Evolutionary conservation across 2,329 filamentous ascomycete genomes (phyloP).

Genomic region (Pseudogymnoascus sp.): DNA sequence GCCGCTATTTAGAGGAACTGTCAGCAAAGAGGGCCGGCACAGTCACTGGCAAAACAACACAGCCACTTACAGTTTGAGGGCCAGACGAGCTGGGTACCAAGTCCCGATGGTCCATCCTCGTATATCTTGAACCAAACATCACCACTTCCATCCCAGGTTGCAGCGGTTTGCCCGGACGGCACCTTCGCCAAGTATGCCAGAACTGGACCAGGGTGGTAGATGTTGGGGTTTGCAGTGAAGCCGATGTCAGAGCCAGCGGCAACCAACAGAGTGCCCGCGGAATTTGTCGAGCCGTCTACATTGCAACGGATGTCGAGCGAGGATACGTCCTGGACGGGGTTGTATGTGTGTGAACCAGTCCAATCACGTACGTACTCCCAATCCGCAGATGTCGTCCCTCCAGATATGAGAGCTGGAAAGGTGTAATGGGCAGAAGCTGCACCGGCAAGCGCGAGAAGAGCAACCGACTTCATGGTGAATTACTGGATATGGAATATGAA

Average conservation of each 20-base stretch:
- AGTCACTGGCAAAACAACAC: background rate
- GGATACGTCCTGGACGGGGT: constrained; percentile 25
- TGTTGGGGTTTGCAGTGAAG: constrained; percentile 20
- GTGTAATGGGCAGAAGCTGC: constrained; percentile 21
- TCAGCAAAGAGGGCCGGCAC: background rate
- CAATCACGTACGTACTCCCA: constrained; percentile 23
- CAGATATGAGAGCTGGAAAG: constrained; percentile 15
- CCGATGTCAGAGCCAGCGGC: constrained; percentile 20
- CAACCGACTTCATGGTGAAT: background rate
- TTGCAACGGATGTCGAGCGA: constrained; percentile 33
- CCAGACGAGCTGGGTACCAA: constrained; percentile 19
- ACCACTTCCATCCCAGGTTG: constrained; percentile 1
- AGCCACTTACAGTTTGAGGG: constrained; percentile 18
- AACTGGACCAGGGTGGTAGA: constrained; percentile 24
- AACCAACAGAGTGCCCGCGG: constrained; percentile 18
- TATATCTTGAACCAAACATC: constrained; percentile 25
- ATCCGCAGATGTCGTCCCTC: constrained; percentile 14
- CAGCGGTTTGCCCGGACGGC: background rate
- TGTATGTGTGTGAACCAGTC: constrained; percentile 21
- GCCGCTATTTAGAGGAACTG: background rate
- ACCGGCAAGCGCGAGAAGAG: constrained; percentile 17
- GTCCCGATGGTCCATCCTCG: constrained; percentile 18
- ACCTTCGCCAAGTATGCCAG: constrained; percentile 16
- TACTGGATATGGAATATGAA: background rate
- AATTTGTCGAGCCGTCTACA: constrained; percentile 24